Base-by-base conservation (phyloP, 306 rosid genomes). In the Purshia tridentata region DNA sequence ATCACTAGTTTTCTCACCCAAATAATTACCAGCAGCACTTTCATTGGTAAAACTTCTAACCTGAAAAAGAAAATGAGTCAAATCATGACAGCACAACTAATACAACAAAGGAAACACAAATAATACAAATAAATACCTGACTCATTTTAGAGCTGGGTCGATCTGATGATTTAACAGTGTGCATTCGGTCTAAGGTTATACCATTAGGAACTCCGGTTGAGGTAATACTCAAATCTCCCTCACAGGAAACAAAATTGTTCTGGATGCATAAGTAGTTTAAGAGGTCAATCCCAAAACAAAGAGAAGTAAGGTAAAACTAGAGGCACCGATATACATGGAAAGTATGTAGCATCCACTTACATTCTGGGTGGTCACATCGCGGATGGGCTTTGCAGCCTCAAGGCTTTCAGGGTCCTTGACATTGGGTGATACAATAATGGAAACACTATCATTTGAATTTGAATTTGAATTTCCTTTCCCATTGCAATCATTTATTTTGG, bases 401-500 rank as follows among this genome's bases (percentile, higher is more conserved):
- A 78, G 57, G 75, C 47, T 83, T 20, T 54, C 78, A 63, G 69
- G 51, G 70, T 78, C 83, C 74, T 58, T 59, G 14, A 73, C 20
- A 40, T 49, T 50, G n/a, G 80, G 74, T 19, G 57, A 65, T 50
- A 47, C 45, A 19, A 75, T 14, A 69, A 72, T 72, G 49, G 84
- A 56, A 64, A 48, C 76, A 45, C 53, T 65, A 46, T 8, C 42
- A 57, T 72, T 58, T 69, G 72, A 82, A 78, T 76, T 58, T 69
- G 72, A 82, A 78, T 76, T 74, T 15, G 82, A 83, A 74, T 67
- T 62, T 56, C 42, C 81, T 76, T 58, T 77, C 72, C 45, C 80
- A 51, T 53, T 68, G 52, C 37, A 54, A 50, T 70, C 58, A 62
- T 54, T 76, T 45, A 56, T 69, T 41, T 37, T 61, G 12, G 45